Base-by-base conservation (phyloP, 2,329 filamentous ascomycete species). In the Trichophyton benhamiae region DNA sequence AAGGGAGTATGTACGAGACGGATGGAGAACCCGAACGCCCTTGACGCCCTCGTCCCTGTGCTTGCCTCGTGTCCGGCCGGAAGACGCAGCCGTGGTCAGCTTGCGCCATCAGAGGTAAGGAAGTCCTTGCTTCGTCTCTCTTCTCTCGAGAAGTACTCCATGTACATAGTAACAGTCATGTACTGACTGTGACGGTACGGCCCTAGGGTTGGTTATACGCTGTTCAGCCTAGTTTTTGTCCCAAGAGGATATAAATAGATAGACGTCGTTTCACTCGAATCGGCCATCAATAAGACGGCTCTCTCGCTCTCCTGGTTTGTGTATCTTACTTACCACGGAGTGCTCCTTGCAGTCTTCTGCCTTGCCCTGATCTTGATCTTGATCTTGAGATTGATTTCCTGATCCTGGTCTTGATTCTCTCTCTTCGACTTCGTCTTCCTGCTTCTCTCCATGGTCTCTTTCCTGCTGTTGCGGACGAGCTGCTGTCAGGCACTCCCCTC, bases 51-150 rank as follows among this genome's bases (percentile, higher is more conserved):
- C 20, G 13, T 49, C 30, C 49, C 20, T 27, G 49, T 36, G 22
- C n/a, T 13, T 13, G 25, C 48, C 48, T 55, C 49, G 49, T 55
- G 49, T 55, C 49, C 49, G 49, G 49, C 49, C 49, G 49, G 49
- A 55, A 49, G 13, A n/a, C 5, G 5, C 27, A 55, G 49, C 49
- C 49, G 27, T 55, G 15, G 6, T 7, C 13, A 8, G 20, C 49
- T 22, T 9, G 17, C 49, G 22, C 13, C 49, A 53, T 30, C 25
- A 13, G 27, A 55, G 30, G 27, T 33, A 33, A 33, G 49, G 49
- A 27, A 33, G 49, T 20, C 25, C 27, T 11, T 55, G 49, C 49
- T 17, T 20, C 8, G 6, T 52, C 44, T n/a, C 44, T 38, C 15
- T 13, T 46, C 42, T 46, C 42, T 20, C 20, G 20, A 20, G 20